Evolutionary conservation across 139 green algal species (phyloP).

Genomic region (Pleodorina starrii): DNA sequence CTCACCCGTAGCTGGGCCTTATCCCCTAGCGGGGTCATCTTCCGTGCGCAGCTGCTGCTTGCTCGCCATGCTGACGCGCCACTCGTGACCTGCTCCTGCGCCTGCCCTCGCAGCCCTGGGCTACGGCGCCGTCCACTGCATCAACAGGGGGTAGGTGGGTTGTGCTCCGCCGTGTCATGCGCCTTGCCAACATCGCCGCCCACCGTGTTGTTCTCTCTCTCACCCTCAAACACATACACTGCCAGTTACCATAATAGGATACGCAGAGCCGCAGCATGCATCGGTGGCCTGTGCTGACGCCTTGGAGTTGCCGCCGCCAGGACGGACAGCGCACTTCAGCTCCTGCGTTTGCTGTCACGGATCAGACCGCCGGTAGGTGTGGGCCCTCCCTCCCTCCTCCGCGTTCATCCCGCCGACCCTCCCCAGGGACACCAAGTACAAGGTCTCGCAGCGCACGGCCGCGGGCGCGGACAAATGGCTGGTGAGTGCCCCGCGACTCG

Average conservation of each 20-base stretch:
- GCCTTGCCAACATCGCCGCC: not conserved
- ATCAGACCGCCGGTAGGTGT: no score
- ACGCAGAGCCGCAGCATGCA: no score
- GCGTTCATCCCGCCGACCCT: no score
- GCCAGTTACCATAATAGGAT: no score
- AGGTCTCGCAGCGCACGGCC: constrained; percentile 65
- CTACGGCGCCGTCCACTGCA: constrained; percentile 76
- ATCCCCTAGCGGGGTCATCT: not conserved
- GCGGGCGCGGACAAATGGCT: constrained; percentile 89
- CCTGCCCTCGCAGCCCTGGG: constrained; percentile 69
- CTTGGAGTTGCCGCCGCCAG: no score
- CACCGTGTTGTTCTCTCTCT: not conserved
- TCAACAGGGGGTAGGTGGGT: constrained; percentile 60
- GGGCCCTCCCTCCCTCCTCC: no score
- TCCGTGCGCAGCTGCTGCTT: not conserved
- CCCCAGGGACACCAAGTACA: constrained; percentile 69
- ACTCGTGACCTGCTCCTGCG: not conserved
- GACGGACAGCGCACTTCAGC: no score
- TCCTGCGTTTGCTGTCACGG: no score
- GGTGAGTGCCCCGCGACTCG: no score
- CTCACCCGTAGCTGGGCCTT: no score
- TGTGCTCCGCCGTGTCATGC: not conserved
- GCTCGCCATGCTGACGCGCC: no score
- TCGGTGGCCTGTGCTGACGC: no score
- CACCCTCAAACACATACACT: not conserved